Base-by-base conservation (phyloP, 73 alveolate species). In the Paramecium sonneborni region DNA sequence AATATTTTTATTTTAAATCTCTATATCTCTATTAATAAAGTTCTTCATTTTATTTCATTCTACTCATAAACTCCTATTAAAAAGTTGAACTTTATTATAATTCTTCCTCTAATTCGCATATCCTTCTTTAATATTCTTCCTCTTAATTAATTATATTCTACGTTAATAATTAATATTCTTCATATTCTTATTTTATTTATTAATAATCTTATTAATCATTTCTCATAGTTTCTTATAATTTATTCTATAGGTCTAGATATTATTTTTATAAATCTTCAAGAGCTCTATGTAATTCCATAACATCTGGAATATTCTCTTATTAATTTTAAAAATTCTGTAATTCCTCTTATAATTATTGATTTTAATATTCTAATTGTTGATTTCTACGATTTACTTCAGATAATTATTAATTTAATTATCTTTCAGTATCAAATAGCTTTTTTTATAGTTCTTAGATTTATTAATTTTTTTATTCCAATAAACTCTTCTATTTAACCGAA, bases 41-140 rank as follows among this genome's bases (percentile, higher is more conserved):
- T 7, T 79, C 90, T 43, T 79, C 90, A 43, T 79, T 79, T 43
- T 32, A 79, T 79, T 44, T 79, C 72, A 79, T 12, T 79, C 90
- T 79, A 23, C 32, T 24, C 74, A 79, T 43, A 23, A 79, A 79
- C 32, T 79, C 90, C 12, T 79, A 38, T 79, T 79, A 79, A 20
- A 79, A 79, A 3, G 69, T 26, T 20, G 46, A 44, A 30, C 46
- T 24, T 79, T 39, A n/a, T 44, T 79, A 79, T 10, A 79, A 34
- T 79, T 79, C 90, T 44, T 79, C 90, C 21, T 79, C 90, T 44
- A 79, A 79, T 44, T 79, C 90, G 10, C 90, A 79, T 5, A 79
- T 79, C 20, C 90, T 39, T 41, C 90, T 79, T 41, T 79, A 24
- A 24, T 79, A 79, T 46, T 79, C 90, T 44, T 79, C 90, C 21